Percentiles rank a stretch among this genome's conserved stretches.
These are phyloP conservation scores for Tetrahymena borealis DNA, from an alignment of 73 alveolate genomes.

Conservation along the genomic window DNA sequence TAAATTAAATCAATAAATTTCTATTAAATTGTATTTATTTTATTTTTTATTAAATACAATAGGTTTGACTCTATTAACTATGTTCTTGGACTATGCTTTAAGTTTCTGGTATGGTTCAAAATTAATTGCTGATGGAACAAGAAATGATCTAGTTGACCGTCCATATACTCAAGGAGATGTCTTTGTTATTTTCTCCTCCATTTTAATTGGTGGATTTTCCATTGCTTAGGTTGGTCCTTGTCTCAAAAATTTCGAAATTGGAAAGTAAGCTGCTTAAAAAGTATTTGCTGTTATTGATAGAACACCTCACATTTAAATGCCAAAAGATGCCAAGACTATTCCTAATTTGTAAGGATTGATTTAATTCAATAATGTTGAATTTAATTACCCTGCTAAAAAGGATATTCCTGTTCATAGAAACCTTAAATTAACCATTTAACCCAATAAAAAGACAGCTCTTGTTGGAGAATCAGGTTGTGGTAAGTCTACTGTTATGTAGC, in stretches of 20 bases:
- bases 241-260: conserved; percentile 54
- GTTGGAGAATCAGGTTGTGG: conserved; percentile 86
- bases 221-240: conserved; percentile 61
- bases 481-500: conserved; percentile 62
- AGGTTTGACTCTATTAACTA: neutral
- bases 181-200: conserved; percentile 48
- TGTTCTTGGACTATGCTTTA: conserved; percentile 24
- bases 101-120: conserved; percentile 42
- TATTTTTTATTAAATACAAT: neutral
- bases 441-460: conserved; percentile 69
- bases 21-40: neutral
- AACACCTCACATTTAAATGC: conserved; percentile 31
- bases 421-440: conserved; percentile 43
- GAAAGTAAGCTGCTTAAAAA: conserved; percentile 49
- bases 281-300: conserved; percentile 52
- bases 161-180: conserved; percentile 56
- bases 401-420: conserved; percentile 12
- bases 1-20: too few relatives aligned
- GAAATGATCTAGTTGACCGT: neutral
- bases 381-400: conserved; percentile 48
- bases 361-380: conserved; percentile 46
- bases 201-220: conserved; percentile 57
- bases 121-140: conserved; percentile 15
- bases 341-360: conserved; percentile 35
- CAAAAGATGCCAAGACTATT: neutral